Evolutionary conservation across 176 grass and related monocot genomes (phyloP).

Genomic region (Oryza brachyantha): DNA sequence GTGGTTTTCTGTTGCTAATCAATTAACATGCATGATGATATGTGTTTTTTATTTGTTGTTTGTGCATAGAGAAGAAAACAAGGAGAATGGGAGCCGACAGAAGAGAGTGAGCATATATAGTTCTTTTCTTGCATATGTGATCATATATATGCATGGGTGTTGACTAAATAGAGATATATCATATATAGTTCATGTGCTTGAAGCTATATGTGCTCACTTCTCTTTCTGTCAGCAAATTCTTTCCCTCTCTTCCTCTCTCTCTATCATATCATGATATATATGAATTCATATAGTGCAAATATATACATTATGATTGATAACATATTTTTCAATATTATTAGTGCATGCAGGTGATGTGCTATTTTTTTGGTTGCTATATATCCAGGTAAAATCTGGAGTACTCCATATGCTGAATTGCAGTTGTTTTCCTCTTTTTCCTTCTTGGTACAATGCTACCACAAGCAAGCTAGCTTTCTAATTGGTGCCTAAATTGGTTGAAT

Average conservation of each 20-base stretch:
- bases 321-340: not conserved
- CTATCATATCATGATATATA: not conserved
- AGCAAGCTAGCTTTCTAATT: not conserved
- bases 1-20: conserved; percentile 7
- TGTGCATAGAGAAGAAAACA: not conserved
- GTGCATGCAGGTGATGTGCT: not conserved
- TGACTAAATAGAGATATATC: not conserved
- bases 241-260: not conserved
- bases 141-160: not conserved
- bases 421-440: not conserved
- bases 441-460: too few relatives aligned
- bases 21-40: not conserved
- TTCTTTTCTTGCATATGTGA: conserved; percentile 43
- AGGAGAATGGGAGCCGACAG: not conserved
- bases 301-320: too few relatives aligned
- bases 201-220: conserved; percentile 38
- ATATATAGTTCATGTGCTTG: conserved; percentile 30
- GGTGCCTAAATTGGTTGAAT: not conserved
- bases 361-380: too few relatives aligned
- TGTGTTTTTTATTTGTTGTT: not conserved
- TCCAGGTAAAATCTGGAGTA: too few relatives aligned
- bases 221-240: conserved; percentile 4
- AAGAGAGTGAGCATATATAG: conserved; percentile 54
- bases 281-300: not conserved
- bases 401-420: not conserved